Conservation (phyloP, 345 rosid species). For the Mallotus nudiflorus region DNA sequence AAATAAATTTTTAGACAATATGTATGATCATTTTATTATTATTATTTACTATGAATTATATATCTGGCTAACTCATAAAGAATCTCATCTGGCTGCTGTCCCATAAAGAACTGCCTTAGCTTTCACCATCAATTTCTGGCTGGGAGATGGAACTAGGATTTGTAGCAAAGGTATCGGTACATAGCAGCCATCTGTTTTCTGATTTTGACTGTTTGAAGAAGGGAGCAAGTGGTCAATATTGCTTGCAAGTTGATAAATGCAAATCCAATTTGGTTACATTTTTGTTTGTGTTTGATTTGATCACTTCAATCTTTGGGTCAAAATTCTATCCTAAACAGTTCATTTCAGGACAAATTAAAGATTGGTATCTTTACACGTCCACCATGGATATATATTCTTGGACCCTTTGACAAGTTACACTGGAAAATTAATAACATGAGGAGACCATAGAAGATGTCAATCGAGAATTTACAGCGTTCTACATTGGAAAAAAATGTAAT, state of each 20-base stretch:
- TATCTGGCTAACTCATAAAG: no score
- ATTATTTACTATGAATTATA: no score
- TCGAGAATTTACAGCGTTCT: no score
- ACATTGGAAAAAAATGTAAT: no score
- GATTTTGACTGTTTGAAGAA: slow-evolving; percentile 5
- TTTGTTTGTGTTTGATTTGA: slow-evolving; percentile 5
- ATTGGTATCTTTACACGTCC: background rate
- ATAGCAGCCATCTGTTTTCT: background rate
- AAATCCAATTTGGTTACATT: background rate
- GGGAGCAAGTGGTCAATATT: no score
- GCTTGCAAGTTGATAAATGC: background rate
- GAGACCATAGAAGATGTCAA: background rate
- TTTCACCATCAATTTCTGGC: no score
- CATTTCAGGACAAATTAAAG: background rate
- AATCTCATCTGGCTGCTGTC: no score
- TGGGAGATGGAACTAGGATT: no score
- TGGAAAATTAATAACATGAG: background rate
- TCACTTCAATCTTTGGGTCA: slow-evolving; percentile 4
- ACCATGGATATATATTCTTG: background rate
- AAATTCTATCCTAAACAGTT: slow-evolving; percentile 13
- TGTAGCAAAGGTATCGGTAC: no score
- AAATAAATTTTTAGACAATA: no score
- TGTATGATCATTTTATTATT: no score
- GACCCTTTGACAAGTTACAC: slow-evolving; percentile 16
- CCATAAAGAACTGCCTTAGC: no score